Base-by-base conservation (phyloP, 768 basidiomycete genomes). In the Russula virescens region DNA sequence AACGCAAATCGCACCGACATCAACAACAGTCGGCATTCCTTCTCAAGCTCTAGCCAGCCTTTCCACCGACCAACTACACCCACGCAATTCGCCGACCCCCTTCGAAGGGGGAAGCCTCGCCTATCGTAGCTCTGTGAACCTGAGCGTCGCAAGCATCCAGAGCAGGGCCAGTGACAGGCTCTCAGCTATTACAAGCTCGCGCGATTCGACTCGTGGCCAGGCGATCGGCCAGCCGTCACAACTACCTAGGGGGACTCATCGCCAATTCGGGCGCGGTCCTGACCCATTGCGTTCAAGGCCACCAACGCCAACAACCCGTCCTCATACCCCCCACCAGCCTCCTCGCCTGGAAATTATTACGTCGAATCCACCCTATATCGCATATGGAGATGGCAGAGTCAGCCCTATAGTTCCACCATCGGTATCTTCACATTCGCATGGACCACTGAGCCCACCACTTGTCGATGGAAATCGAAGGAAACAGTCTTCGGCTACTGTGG, bases 131-230 rank as follows among this genome's bases (percentile, higher is more conserved):
- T 53, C 51, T 5, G 34, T 28, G 13, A 60, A 60, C 23, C 18
- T 56, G 31, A 60, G 59, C 25, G 34, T 19, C 9, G 10, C n/a
- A 19, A 51, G 50, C 52, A 25, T 42, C 52, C 60, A 48, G 19
- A 61, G 60, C 26, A 28, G 47, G 9, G 21, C 61, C 40, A 56
- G 61, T 18, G 61, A 56, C 23, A 45, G 61, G 28, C 23, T 45
- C n/a, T 57, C 55, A 11, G 35, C 28, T 6, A 25, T 62, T 14
- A 21, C 55, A 19, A 28, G 31, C 23, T 62, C 61, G 5, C 53
- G 47, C 31, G 62, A 59, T 18, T 55, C 52, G 9, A 18, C 40
- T 5, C 58, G 23, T 28, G 13, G 2, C 25, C 10, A 13, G 4
- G 3, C 58, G n/a, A 18, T 35, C 6, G 63, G 58, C 34, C 58